Conservation (phyloP, 108 stramenopile genomes). For the Skeletonema potamos region DNA sequence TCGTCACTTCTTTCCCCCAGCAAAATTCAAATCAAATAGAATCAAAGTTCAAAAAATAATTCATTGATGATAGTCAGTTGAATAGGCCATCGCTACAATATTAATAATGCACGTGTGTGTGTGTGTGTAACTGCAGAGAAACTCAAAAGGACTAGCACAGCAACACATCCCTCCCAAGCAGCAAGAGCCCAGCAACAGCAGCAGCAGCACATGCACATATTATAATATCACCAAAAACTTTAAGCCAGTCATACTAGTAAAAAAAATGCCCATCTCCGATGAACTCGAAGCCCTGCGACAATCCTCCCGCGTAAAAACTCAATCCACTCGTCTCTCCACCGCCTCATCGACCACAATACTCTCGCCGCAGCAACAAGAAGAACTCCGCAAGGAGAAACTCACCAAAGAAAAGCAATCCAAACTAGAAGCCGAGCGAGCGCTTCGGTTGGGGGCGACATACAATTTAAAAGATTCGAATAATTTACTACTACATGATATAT, state of each 20-base stretch:
- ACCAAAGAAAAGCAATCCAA: constrained; percentile 15
- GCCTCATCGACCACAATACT: background rate
- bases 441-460: constrained; percentile 1
- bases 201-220: too few relatives aligned
- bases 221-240: background rate
- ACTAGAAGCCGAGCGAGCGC: constrained; percentile 9
- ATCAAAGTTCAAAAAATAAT: too few relatives aligned
- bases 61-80: too few relatives aligned
- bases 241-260: too few relatives aligned
- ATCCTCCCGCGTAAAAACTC: constrained; percentile 25
- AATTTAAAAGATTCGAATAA: background rate
- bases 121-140: too few relatives aligned
- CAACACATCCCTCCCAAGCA: too few relatives aligned
- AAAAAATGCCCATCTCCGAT: constrained; percentile 12
- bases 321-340: constrained; percentile 8
- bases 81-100: too few relatives aligned
- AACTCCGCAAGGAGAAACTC: constrained; percentile 15
- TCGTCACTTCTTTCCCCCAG: too few relatives aligned
- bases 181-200: too few relatives aligned
- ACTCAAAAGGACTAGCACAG: too few relatives aligned
- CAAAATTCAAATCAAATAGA: too few relatives aligned
- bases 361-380: constrained; percentile 32
- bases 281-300: constrained; percentile 48
- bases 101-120: too few relatives aligned
- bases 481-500: constrained; percentile 14